Base-by-base conservation (phyloP, 176 grass and related monocot species). In the Eragrostis curvula region DNA sequence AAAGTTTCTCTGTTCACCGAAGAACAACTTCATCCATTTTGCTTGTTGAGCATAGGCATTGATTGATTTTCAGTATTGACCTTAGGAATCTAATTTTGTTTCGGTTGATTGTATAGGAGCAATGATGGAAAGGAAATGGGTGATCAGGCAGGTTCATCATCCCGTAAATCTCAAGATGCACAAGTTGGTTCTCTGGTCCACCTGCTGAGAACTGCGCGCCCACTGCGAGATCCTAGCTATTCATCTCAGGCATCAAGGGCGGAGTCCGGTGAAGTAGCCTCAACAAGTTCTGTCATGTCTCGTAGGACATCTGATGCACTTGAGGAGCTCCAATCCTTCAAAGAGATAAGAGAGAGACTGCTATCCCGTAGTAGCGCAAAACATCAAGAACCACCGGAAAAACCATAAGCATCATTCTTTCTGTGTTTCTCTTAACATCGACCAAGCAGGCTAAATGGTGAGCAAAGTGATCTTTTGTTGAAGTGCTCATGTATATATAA, bases 161-260 rank as follows among this genome's bases (percentile, higher is more conserved):
- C 90, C 53, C 88, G 89, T 78, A 98, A 91, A 90, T 98, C 92
- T 63, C 96, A 90, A 89, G 87, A 93, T 70, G 96, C 96, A 25
- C 85, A 85, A n/a, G 90, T 98, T 27, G 93, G 93, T 57, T 83
- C 68, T 85, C 79, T 98, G 69, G 86, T 98, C 63, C 85, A 88
- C 58, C 90, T 95, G 62, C 80, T 98, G 74, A 91, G 51, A 78
- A 81, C 68, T 11, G 90, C 96, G 20, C 52, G 68, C 0, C 88
- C 96, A 0, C 82, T 98, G 57, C 86, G 93, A 68, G 87, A 93
- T 68, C 88, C 84, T 69, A 86, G 75, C 62, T 86, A 70, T 81
- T 84, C 86, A n/a, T 90, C 84, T 32, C 88, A 95, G 21, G 68
- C 75, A 29, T 79, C 86, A 52, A 86, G 55, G 72, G 60, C 77